Evolutionary conservation across 495 filamentous ascomycete species (phyloP).

Genomic region (Podospora australis): DNA sequence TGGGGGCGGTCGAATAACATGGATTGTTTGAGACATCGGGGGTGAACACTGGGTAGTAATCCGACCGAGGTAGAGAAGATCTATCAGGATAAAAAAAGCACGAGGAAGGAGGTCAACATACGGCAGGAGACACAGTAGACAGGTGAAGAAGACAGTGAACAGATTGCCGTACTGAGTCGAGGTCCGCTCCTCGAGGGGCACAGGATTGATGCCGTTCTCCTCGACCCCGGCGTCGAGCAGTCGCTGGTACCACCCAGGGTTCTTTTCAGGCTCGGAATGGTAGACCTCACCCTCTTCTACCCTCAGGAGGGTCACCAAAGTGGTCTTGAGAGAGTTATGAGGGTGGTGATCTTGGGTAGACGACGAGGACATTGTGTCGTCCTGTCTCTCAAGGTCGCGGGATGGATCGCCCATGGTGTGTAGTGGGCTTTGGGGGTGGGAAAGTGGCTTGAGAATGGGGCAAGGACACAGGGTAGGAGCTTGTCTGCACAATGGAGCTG

Average conservation of each 20-base stretch:
- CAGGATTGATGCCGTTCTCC: conserved; percentile 48
- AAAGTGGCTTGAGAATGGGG: too few species aligned
- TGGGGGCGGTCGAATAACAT: too few species aligned
- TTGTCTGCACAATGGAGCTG: too few species aligned
- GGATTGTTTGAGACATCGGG: too few species aligned
- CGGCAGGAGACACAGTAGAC: conserved; percentile 38
- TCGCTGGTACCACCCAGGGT: conserved; percentile 32
- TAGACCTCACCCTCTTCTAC: conserved; percentile 30
- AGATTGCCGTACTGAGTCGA: conserved; percentile 45
- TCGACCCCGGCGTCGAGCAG: conserved; percentile 44
- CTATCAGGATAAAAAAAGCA: neutral
- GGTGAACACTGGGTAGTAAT: too few species aligned
- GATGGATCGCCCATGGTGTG: neutral
- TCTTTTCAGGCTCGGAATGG: conserved; percentile 22
- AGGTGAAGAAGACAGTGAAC: conserved; percentile 42
- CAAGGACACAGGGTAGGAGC: too few species aligned
- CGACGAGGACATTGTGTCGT: neutral
- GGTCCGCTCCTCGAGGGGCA: conserved; percentile 47
- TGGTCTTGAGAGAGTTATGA: neutral
- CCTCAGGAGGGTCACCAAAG: conserved; percentile 15
- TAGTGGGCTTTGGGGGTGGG: neutral
- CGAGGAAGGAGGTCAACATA: conserved; percentile 20
- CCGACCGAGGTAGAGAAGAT: too few species aligned
- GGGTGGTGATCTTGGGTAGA: neutral
- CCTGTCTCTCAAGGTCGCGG: conserved; percentile 13